Evolutionary conservation across 164 flowering plant species (phyloP).

Genomic region (Nymphaea thermarum): DNA sequence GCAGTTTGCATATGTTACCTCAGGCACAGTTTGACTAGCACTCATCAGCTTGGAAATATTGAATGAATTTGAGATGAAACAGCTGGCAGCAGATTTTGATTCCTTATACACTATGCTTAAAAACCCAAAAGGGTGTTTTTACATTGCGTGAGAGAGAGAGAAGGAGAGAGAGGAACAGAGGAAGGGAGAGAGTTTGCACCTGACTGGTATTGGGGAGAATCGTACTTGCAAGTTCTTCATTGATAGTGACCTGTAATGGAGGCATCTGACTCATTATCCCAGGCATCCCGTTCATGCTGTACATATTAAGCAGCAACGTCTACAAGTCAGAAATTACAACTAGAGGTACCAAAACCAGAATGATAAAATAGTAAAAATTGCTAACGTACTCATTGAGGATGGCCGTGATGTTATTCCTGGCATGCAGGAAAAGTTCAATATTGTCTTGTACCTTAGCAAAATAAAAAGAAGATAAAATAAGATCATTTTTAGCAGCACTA

Average conservation of each 20-base stretch:
- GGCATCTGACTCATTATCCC: constrained; percentile 90
- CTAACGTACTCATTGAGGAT: constrained; percentile 56
- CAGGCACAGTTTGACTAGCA: too few relatives aligned
- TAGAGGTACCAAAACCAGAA: neutral
- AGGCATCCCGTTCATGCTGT: constrained; percentile 74
- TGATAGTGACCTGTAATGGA: constrained; percentile 56
- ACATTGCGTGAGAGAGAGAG: too few relatives aligned
- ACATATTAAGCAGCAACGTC: neutral
- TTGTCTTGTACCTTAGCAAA: constrained; percentile 64
- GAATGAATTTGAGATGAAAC: too few relatives aligned
- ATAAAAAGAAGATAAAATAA: neutral
- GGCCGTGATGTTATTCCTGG: constrained; percentile 56
- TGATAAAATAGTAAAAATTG: neutral
- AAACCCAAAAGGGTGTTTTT: neutral
- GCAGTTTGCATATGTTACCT: too few relatives aligned
- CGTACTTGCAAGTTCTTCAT: constrained; percentile 60
- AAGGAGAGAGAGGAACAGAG: neutral
- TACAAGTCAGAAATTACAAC: too few relatives aligned
- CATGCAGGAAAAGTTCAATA: constrained; percentile 49
- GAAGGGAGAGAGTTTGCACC: constrained; percentile 23
- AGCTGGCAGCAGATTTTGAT: too few relatives aligned
- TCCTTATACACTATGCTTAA: neutral
- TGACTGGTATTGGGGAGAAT: constrained; percentile 42
- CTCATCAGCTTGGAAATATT: too few relatives aligned
- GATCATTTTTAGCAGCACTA: too few relatives aligned